Base-by-base conservation (phyloP, 1,284 basidiomycete genomes). In the Boletellus sp. region DNA sequence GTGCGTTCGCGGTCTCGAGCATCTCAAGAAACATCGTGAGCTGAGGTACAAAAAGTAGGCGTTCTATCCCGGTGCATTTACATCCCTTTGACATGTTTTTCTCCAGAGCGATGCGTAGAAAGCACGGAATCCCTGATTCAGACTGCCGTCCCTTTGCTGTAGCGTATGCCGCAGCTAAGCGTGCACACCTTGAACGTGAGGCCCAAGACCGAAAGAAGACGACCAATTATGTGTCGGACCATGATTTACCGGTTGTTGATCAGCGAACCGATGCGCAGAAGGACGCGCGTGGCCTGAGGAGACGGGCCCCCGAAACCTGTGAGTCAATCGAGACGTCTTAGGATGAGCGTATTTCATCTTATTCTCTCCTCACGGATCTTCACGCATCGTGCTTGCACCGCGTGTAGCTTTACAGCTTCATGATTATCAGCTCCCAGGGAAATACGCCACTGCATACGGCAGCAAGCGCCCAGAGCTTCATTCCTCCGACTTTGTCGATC, bases 141-240 rank as follows among this genome's bases (percentile, higher is more conserved):
- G 89, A 91, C 71, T 76, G 81, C 57, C 77, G 89, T 36, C 86
- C 89, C 10, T 91, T 91, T 75, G 85, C 85, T 64, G 83, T 91
- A 52, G 89, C 89, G n/a, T 88, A 87, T 67, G 82, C 85, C 56
- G 85, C 85, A 50, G 87, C 79, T 22, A 68, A 74, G 58, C 72
- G 73, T 59, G 71, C 75, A 52, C 76, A 77, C 58, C 73, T 79
- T 62, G 74, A 79, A 56, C 68, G 70, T 61, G 68, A 74, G 67
- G 60, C 69, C 58, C 60, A 68, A 57, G 59, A 74, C 64, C 55
- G 51, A 50, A 67, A 63, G 55, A 66, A 58, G 56, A 52, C 44
- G 30, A 51, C 54, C 45, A 60, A 66, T 68, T 57, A 56, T 54
- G 51, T 53, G 44, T 63, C 65, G 47, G 53, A 51, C 53, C 57